Evolutionary conservation across 2,329 filamentous ascomycete species (phyloP), one percentile per base, ranked within the genome.

Genomic region (Nemania serpens): DNA sequence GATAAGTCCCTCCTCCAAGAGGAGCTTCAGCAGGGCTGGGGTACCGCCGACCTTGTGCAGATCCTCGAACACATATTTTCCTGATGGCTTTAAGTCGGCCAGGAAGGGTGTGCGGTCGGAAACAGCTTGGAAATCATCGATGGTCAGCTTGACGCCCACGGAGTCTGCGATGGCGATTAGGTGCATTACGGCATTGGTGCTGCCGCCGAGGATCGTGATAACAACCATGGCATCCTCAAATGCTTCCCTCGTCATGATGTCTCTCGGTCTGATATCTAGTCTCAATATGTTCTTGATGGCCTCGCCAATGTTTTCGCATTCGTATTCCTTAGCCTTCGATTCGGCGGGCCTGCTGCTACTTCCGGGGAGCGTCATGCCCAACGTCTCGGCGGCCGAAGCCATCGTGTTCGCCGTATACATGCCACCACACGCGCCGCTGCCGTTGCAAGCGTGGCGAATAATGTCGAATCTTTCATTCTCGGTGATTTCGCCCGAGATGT

Each of bases 401-500:
- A 91, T 89, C 50, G 88, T 91, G 77, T 91, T 91, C 57, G 88
- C 88, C 2, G 88, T 91, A 77, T 91, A 91, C 88, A 96, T 96
- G 70, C 91, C 91, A 75, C 91, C 91, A 71, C 91, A 96, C 12
- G 91, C 91, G 68, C 91, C 91, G 69, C 87, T 82, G 39, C 91
- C 91, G 22, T 91, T 91, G 76, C 93, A 97, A 45, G 95, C 93
- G 74, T 98, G 83, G 64, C 93, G 87, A 75, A 97, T 97, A 72
- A 98, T 94, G 77, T 98, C 95, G 76, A 93, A 96, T 54, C 95
- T 89, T 78, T 94, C 84, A 72, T 95, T 88, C 78, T 99, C 95
- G 66, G 84, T 90, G 77, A 98, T 97, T 72, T 97, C 87, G 45
- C 94, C 94, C 12, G 91, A 86, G 70, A 99, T 88, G 79, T 93